Evolutionary conservation across 805 yeast species (phyloP).

Genomic region (Saccharomycopsis schoenii): DNA sequence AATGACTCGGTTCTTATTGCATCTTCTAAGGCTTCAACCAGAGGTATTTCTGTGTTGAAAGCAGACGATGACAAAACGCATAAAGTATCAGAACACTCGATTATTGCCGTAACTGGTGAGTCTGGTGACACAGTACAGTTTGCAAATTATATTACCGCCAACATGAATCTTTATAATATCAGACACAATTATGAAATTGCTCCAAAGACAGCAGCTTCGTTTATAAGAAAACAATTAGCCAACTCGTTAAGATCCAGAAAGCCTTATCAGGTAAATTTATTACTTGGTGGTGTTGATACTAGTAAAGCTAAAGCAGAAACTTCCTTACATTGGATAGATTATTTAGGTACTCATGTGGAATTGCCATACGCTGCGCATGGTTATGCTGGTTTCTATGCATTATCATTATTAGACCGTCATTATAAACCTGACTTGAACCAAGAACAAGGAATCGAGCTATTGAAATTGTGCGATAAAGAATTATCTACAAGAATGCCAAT

Average conservation of each 20-base stretch:
- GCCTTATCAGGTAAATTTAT: conserved; percentile 90
- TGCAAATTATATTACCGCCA: conserved; percentile 91
- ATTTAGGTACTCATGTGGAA: conserved; percentile 82
- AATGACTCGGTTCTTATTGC: conserved; percentile 77
- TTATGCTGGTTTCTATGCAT: conserved; percentile 92
- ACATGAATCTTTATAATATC: conserved; percentile 77
- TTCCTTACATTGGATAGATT: conserved; percentile 79
- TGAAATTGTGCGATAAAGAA: conserved; percentile 68
- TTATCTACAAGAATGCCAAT: conserved; percentile 79
- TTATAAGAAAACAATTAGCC: conserved; percentile 82
- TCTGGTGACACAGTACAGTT: conserved; percentile 94
- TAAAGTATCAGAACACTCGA: conserved; percentile 58
- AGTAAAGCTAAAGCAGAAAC: conserved; percentile 41
- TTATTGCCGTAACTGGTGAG: conserved; percentile 90
- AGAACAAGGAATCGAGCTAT: conserved; percentile 70
- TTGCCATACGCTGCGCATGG: conserved; percentile 98
- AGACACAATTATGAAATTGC: conserved; percentile 75
- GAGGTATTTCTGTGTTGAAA: conserved; percentile 79
- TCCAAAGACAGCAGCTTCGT: conserved; percentile 80
- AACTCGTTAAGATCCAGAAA: conserved; percentile 83
- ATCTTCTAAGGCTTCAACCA: conserved; percentile 88
- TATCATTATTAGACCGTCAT: conserved; percentile 84
- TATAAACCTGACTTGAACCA: conserved; percentile 65
- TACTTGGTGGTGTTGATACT: conserved; percentile 74
- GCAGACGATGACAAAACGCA: conserved; percentile 76